phyloP scores from a whole-genome alignment of 2,329 filamentous ascomycete species.

The Claviceps sp. region DNA sequence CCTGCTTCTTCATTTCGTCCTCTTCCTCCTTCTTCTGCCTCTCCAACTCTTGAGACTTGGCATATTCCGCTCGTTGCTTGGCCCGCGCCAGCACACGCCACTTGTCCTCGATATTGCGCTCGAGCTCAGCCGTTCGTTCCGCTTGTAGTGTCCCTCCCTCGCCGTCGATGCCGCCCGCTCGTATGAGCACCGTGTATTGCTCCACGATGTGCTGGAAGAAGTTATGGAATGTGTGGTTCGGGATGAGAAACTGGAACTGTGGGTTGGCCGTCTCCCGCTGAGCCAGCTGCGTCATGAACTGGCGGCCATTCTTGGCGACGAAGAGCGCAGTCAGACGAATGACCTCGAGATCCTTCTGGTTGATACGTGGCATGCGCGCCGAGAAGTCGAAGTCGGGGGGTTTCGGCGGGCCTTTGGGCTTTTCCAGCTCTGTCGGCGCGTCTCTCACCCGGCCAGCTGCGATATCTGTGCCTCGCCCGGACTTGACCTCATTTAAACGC shows the following conservation, averaged over 20 bases:
- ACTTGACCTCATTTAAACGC: conserved; percentile 75
- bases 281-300: conserved; percentile 79
- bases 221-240: conserved; percentile 90
- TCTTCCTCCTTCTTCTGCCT: conserved; percentile 82
- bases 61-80: conserved; percentile 76
- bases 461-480: conserved; percentile 67
- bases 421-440: conserved; percentile 37
- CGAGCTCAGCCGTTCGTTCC: conserved; percentile 57
- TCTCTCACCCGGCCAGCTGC: conserved; percentile 63
- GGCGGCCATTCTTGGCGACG: conserved; percentile 81
- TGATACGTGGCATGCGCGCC: conserved; percentile 94
- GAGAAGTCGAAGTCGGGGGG: conserved; percentile 87
- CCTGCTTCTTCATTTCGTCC: conserved; percentile 62
- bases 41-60: conserved; percentile 71
- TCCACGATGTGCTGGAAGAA: conserved; percentile 89
- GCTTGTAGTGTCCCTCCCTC: conserved; percentile 55
- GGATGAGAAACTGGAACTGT: conserved; percentile 91
- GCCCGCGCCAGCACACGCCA: conserved; percentile 69
- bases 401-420: conserved; percentile 69
- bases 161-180: conserved; percentile 53
- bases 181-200: conserved; percentile 75
- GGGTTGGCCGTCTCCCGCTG: conserved; percentile 83
- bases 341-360: conserved; percentile 74
- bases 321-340: conserved; percentile 73
- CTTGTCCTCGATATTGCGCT: conserved; percentile 64